phyloP scores from a whole-genome alignment of 2,329 filamentous ascomycete genomes.

The Alternaria hordeiaustralica region DNA sequence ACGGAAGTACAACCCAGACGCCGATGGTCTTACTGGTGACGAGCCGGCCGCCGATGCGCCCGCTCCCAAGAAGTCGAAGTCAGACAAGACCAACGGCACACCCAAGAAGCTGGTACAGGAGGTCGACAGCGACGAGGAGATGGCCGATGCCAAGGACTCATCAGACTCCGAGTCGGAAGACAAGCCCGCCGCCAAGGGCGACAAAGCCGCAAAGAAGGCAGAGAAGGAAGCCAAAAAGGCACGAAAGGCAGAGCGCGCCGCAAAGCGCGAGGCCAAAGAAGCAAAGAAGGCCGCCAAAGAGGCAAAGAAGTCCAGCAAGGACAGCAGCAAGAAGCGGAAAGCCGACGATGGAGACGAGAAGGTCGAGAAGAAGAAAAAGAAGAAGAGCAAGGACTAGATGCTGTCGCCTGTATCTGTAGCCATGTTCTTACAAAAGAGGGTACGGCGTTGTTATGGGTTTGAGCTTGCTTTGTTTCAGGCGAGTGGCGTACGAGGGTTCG shows the following conservation, averaged over 20 bases:
- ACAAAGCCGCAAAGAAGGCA: conserved; percentile 50
- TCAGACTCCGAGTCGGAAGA: conserved; percentile 45
- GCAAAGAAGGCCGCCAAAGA: conserved; percentile 63
- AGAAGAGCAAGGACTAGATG: conserved; percentile 58
- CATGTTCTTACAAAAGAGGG: conserved; percentile 24
- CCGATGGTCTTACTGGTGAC: conserved; percentile 79
- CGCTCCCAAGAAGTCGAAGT: conserved; percentile 56
- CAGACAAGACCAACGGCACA: conserved; percentile 48
- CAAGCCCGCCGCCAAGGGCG: conserved; percentile 41
- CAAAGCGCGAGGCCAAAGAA: conserved; percentile 48
- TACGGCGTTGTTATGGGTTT: conserved; percentile 24
- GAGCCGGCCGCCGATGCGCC: conserved; percentile 58
- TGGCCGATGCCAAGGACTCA: conserved; percentile 47
- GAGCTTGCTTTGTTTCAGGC: conserved; percentile 23
- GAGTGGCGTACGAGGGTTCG: conserved; percentile 21
- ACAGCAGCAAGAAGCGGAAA: conserved; percentile 57
- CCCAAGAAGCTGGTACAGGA: conserved; percentile 58
- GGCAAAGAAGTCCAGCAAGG: conserved; percentile 63
- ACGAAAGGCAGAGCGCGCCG: conserved; percentile 47
- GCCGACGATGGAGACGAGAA: conserved; percentile 23
- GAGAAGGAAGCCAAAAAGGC: conserved; percentile 55
- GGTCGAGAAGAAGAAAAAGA: conserved; percentile 69
- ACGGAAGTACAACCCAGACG: conserved; percentile 92
- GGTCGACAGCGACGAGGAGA: conserved; percentile 51
- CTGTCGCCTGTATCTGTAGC: conserved; percentile 18